Conservation (phyloP, 345 rosid genomes). For the Populus ilicifolia region DNA sequence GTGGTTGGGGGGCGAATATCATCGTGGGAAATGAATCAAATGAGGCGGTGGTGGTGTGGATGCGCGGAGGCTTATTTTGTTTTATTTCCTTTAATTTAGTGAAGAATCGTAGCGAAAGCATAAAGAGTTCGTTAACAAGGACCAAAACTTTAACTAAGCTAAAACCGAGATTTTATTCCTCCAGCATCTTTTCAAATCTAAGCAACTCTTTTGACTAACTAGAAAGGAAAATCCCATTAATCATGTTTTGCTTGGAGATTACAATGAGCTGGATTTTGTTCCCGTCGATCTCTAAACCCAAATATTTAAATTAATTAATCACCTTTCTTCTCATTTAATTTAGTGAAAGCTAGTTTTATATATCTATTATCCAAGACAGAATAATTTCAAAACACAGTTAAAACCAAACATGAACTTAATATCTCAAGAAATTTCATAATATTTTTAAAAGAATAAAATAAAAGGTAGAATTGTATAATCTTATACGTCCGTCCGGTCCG, state of each 20-base stretch:
- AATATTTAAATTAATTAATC: too few species aligned
- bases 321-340: too few species aligned
- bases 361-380: too few species aligned
- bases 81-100: background rate
- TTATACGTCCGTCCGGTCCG: background rate
- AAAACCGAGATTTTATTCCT: constrained; percentile 27
- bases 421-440: background rate
- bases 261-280: too few species aligned
- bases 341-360: too few species aligned
- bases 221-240: background rate
- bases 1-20: background rate
- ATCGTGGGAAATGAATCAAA: constrained; percentile 15
- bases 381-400: too few species aligned
- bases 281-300: too few species aligned
- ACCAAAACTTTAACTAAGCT: constrained; percentile 10
- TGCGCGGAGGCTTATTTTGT: background rate
- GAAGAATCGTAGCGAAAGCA: constrained; percentile 15
- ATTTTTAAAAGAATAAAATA: background rate
- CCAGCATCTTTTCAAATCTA: constrained; percentile 25
- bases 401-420: too few species aligned
- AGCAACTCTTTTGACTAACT: constrained; percentile 39
- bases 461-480: constrained; percentile 2
- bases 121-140: background rate
- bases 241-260: background rate
- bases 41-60: background rate